A percentile compares a stretch with the other conserved stretches of the same genome.
Evolutionary conservation across 2,329 filamentous ascomycete species (phyloP).

Genomic region (Stenocarpella maydis): DNA sequence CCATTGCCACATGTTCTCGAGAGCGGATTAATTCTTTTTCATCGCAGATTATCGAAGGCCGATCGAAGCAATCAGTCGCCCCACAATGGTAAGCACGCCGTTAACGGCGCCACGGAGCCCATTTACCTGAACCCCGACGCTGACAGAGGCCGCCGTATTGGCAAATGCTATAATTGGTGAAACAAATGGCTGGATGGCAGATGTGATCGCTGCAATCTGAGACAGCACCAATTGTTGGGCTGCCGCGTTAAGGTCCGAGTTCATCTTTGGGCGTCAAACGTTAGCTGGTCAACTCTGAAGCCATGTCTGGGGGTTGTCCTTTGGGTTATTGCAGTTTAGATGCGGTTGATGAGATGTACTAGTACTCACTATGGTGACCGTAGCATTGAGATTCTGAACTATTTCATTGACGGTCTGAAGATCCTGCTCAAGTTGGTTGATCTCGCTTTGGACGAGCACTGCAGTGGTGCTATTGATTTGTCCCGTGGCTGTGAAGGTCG

Average conservation of each 20-base stretch:
- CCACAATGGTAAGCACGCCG: not conserved
- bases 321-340: not conserved
- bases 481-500: not conserved
- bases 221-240: not conserved
- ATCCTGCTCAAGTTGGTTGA: not conserved
- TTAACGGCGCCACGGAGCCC: not conserved
- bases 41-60: not conserved
- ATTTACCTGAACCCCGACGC: not conserved
- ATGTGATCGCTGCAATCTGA: not conserved
- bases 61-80: not conserved
- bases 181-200: not conserved
- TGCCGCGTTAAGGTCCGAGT: not conserved
- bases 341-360: not conserved
- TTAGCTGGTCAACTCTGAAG: not conserved
- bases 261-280: not conserved
- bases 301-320: not conserved
- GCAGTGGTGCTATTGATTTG: not conserved
- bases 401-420: not conserved
- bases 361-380: slow-evolving; percentile 9
- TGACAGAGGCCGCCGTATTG: not conserved
- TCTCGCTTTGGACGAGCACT: not conserved
- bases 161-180: not conserved
- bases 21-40: not conserved
- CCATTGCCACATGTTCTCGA: not conserved
- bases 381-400: not conserved